Percentiles rank a stretch among this genome's conserved stretches.
Evolutionary conservation across 75 land plant genomes (phyloP).

Genomic region (Sequoia sempervirens): DNA sequence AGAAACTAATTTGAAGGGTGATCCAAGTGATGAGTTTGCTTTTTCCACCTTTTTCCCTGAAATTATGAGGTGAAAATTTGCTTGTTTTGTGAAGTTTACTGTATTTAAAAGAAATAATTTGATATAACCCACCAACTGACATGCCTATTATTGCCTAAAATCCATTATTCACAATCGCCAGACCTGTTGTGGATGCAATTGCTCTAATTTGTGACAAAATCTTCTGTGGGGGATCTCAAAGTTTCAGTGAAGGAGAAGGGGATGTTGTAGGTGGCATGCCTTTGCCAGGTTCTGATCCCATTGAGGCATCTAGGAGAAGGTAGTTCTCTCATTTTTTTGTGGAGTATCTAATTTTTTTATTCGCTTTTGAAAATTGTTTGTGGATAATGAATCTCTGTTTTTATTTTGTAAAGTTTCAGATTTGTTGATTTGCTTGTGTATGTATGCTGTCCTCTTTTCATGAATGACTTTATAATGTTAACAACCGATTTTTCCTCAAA

Average conservation of each 20-base stretch:
- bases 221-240: conserved; percentile 64
- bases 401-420: background rate
- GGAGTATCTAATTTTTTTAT: too few species aligned
- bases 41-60: conserved; percentile 90
- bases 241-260: conserved; percentile 27
- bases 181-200: conserved; percentile 77
- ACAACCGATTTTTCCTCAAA: background rate
- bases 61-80: conserved; percentile 47
- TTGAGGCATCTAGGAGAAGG: conserved; percentile 96
- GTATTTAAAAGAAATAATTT: background rate
- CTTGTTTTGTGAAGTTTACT: conserved; percentile 1
- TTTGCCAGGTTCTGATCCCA: conserved; percentile 79
- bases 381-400: background rate
- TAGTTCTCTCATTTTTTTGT: conserved; percentile 21
- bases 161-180: conserved; percentile 16
- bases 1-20: conserved; percentile 50
- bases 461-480: background rate
- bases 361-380: background rate
- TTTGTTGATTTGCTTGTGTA: background rate
- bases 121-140: background rate
- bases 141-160: background rate
- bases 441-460: background rate
- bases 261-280: conserved; percentile 50
- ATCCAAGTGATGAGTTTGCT: conserved; percentile 72
- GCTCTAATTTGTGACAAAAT: conserved; percentile 62